Evolutionary conservation across 352 stramenopile genomes (phyloP).

Genomic region (Globisporangium paroecandrum): DNA sequence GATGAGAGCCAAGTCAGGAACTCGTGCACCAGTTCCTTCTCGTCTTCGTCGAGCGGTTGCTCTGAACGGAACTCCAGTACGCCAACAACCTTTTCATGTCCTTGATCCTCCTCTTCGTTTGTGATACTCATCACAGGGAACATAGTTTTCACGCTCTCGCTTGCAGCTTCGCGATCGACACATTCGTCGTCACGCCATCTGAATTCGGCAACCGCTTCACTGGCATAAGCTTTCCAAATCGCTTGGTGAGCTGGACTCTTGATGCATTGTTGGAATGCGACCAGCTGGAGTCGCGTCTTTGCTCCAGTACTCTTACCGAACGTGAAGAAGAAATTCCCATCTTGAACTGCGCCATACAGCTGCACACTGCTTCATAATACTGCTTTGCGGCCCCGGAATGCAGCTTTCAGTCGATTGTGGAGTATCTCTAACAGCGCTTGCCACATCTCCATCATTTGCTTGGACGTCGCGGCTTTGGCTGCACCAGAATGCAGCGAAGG

Average conservation of each 20-base stretch:
- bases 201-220: background rate
- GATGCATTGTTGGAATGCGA: background rate
- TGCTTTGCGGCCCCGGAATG: background rate
- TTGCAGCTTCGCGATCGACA: background rate
- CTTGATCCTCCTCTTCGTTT: background rate
- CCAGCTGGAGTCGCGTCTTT: slow-evolving; percentile 9
- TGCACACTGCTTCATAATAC: slow-evolving; percentile 8
- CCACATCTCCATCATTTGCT: slow-evolving; percentile 12
- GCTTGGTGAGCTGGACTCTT: background rate
- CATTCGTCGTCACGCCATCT: background rate
- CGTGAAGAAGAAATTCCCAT: slow-evolving; percentile 15
- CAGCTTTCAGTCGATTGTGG: slow-evolving; percentile 6
- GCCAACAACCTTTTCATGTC: background rate
- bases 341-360: slow-evolving; percentile 8
- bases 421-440: slow-evolving; percentile 12
- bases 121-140: slow-evolving; percentile 9
- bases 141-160: background rate
- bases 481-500: background rate
- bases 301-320: background rate
- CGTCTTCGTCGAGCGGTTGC: background rate
- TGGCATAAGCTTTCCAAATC: slow-evolving; percentile 10
- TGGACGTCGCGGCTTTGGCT: slow-evolving; percentile 2
- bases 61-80: slow-evolving; percentile 4
- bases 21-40: slow-evolving; percentile 2
- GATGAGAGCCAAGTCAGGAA: slow-evolving; percentile 12